phyloP scores from a whole-genome alignment of 75 land plant genomes.

The Chamaecyparis obtusa region DNA sequence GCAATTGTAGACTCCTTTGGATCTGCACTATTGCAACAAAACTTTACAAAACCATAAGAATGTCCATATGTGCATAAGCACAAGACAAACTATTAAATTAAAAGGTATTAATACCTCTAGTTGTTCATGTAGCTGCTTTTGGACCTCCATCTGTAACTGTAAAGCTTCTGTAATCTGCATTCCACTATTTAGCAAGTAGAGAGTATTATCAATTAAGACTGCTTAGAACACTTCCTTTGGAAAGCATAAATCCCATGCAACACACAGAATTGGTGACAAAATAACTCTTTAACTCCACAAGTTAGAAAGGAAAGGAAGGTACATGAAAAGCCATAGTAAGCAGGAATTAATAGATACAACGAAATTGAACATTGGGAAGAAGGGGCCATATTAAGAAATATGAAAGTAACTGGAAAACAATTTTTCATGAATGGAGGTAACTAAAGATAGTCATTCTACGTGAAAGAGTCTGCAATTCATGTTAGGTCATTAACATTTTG shows the following conservation, averaged over 20 bases:
- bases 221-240: neutral
- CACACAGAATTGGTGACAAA: neutral
- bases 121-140: conserved; percentile 19
- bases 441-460: neutral
- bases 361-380: neutral
- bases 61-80: neutral
- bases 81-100: neutral
- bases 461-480: neutral
- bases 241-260: neutral
- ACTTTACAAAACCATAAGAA: neutral
- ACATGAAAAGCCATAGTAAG: neutral
- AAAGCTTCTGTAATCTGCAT: conserved; percentile 21
- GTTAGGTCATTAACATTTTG: neutral
- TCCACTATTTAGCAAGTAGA: conserved; percentile 3
- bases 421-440: neutral
- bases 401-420: neutral
- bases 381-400: neutral
- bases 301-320: neutral
- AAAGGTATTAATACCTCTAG: conserved; percentile 15
- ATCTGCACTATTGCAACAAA: conserved; percentile 43
- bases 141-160: conserved; percentile 24
- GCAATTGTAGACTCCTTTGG: conserved; percentile 74
- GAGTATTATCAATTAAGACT: neutral
- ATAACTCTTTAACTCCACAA: neutral
- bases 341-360: neutral